phyloP scores from a whole-genome alignment of 306 rosid genomes.

The Vigna mungo region DNA sequence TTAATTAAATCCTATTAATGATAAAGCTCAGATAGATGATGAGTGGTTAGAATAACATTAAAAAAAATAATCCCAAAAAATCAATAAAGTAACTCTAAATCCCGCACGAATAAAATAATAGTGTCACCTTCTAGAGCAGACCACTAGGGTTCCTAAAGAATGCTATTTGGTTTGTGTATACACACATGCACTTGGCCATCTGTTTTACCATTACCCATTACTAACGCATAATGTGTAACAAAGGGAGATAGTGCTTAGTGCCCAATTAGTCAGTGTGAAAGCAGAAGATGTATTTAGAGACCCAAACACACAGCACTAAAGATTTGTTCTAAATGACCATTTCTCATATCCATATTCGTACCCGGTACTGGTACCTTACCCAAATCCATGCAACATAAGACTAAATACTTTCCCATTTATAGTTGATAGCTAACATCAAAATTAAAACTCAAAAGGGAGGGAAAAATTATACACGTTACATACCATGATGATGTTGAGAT shows the following conservation, averaged over 20 bases:
- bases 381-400: neutral
- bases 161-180: neutral
- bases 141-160: neutral
- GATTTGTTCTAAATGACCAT: neutral
- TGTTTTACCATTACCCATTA: neutral
- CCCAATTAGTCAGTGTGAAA: neutral
- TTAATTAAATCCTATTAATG: neutral
- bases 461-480: slow-evolving; percentile 32
- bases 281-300: neutral
- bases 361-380: neutral
- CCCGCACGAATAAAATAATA: neutral
- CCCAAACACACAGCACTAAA: neutral
- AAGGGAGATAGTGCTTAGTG: neutral
- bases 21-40: slow-evolving; percentile 4
- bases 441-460: neutral
- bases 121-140: slow-evolving; percentile 5
- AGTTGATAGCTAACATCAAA: slow-evolving; percentile 11
- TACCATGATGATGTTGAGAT: slow-evolving; percentile 99
- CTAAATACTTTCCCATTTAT: slow-evolving; percentile 30
- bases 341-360: neutral
- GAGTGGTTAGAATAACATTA: slow-evolving; percentile 4
- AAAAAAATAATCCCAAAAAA: neutral
- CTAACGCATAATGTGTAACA: neutral
- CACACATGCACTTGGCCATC: neutral
- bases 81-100: neutral